These are phyloP conservation scores for Chlorella sorokiniana DNA, from an alignment of 139 green algal genomes.

Conservation along the genomic window DNA sequence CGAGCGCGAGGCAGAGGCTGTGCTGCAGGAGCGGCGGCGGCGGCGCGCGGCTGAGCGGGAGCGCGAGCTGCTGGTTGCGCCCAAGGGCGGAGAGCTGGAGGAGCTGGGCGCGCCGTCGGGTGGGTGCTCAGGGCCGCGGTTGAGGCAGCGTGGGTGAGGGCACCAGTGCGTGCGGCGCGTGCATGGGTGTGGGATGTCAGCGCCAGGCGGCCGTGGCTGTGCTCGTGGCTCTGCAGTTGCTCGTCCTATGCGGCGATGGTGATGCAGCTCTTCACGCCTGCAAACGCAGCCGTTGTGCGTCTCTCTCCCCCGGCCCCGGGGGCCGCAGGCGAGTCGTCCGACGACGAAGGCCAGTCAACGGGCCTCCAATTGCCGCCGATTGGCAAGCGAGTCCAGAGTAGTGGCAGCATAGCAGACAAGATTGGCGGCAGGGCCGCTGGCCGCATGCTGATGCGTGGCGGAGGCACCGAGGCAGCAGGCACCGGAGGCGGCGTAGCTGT, in stretches of 20 bases:
- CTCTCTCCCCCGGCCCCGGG: too few relatives aligned
- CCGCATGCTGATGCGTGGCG: background rate
- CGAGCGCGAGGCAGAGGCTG: background rate
- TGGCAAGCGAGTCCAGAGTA: background rate
- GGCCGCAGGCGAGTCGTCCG: slow-evolving; percentile 15
- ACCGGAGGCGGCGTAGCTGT: background rate
- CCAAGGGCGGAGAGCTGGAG: slow-evolving; percentile 18
- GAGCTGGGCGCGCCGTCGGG: slow-evolving; percentile 15
- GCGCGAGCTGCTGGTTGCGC: slow-evolving; percentile 23
- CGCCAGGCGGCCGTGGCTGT: background rate
- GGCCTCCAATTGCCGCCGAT: background rate
- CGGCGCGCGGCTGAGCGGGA: slow-evolving; percentile 8
- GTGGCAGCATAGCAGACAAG: slow-evolving; percentile 5
- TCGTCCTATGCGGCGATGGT: too few relatives aligned
- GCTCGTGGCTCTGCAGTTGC: too few relatives aligned
- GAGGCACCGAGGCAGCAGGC: background rate
- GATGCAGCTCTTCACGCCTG: background rate
- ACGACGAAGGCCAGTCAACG: background rate
- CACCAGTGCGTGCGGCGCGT: background rate
- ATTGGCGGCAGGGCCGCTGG: background rate
- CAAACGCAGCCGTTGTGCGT: background rate
- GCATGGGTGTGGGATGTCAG: background rate
- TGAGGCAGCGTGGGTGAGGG: background rate
- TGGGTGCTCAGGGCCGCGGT: background rate
- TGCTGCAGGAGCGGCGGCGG: slow-evolving; percentile 7